These are phyloP conservation scores for Leptographium radiaticola DNA, from an alignment of 2,329 filamentous ascomycete genomes.

Conservation along the genomic window DNA sequence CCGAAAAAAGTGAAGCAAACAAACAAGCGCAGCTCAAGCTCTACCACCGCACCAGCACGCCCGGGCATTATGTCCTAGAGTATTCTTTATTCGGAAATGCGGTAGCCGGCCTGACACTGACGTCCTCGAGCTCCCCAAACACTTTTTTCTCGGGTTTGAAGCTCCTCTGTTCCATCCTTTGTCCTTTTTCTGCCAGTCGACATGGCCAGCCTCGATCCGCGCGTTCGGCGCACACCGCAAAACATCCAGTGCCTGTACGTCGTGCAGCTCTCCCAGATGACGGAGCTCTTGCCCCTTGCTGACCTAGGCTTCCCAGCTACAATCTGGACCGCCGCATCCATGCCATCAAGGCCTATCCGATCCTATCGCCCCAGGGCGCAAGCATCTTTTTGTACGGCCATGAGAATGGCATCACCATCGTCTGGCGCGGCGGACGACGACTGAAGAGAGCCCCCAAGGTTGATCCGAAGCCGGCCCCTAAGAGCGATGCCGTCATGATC, in stretches of 20 bases:
- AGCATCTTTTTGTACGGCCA: slow-evolving; percentile 51
- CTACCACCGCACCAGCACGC: background rate
- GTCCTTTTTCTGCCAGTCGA: background rate
- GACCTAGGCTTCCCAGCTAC: slow-evolving; percentile 30
- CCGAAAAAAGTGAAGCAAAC: background rate
- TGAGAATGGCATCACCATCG: slow-evolving; percentile 45
- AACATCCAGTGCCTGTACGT: slow-evolving; percentile 24
- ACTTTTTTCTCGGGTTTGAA: background rate
- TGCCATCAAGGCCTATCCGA: slow-evolving; percentile 47
- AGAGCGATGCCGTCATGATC: slow-evolving; percentile 42
- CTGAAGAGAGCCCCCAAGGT: slow-evolving; percentile 34
- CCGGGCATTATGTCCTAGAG: background rate
- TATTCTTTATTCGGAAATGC: background rate
- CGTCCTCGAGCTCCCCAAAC: background rate
- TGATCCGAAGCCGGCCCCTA: slow-evolving; percentile 7
- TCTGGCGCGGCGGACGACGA: slow-evolving; percentile 50
- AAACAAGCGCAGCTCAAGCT: background rate
- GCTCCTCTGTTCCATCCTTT: background rate
- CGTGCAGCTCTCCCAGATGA: background rate
- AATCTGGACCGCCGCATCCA: slow-evolving; percentile 44
- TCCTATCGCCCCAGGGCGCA: slow-evolving; percentile 49
- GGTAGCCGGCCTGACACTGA: background rate
- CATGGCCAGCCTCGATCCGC: slow-evolving; percentile 16
- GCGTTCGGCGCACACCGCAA: slow-evolving; percentile 22
- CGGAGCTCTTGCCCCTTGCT: background rate